Percentiles rank a stretch among this genome's conserved stretches.
Evolutionary conservation across 2,329 filamentous ascomycete species (phyloP).

Genomic region (Curvularia lunata): DNA sequence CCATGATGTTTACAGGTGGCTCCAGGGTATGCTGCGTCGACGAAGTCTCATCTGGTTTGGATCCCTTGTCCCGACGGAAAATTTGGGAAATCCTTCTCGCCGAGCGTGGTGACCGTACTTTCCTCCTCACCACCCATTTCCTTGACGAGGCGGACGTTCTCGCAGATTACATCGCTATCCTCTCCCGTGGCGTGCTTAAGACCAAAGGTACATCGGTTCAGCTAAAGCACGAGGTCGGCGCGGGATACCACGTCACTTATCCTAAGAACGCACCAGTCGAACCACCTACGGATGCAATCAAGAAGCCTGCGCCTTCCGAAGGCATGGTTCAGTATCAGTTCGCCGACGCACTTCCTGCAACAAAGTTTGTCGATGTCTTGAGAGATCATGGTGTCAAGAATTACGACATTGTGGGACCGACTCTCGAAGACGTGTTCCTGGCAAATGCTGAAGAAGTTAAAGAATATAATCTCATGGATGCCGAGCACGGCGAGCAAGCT

Average conservation of each 20-base stretch:
- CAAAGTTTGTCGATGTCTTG: slow-evolving; percentile 71
- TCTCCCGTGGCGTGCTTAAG: slow-evolving; percentile 83
- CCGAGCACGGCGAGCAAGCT: slow-evolving; percentile 30
- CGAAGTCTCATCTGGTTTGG: slow-evolving; percentile 86
- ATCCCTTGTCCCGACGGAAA: slow-evolving; percentile 84
- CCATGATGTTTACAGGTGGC: slow-evolving; percentile 94
- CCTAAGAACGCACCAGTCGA: slow-evolving; percentile 53
- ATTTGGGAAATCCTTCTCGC: slow-evolving; percentile 93
- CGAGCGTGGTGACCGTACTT: slow-evolving; percentile 80
- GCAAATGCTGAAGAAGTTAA: slow-evolving; percentile 81
- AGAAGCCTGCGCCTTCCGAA: slow-evolving; percentile 55
- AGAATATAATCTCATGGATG: slow-evolving; percentile 54
- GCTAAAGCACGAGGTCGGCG: slow-evolving; percentile 80
- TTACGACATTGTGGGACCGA: slow-evolving; percentile 86
- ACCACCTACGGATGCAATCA: slow-evolving; percentile 53
- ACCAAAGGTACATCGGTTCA: slow-evolving; percentile 85
- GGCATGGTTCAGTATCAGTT: slow-evolving; percentile 78
- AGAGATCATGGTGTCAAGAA: slow-evolving; percentile 72
- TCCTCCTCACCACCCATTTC: slow-evolving; percentile 91
- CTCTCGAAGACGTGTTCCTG: slow-evolving; percentile 91
- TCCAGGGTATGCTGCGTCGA: slow-evolving; percentile 89
- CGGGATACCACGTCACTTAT: slow-evolving; percentile 75
- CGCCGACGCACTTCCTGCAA: slow-evolving; percentile 71
- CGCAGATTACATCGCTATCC: slow-evolving; percentile 84
- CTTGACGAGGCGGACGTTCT: slow-evolving; percentile 91